phyloP scores from a whole-genome alignment of 768 basidiomycete species.

The Kwoniella sp. region DNA sequence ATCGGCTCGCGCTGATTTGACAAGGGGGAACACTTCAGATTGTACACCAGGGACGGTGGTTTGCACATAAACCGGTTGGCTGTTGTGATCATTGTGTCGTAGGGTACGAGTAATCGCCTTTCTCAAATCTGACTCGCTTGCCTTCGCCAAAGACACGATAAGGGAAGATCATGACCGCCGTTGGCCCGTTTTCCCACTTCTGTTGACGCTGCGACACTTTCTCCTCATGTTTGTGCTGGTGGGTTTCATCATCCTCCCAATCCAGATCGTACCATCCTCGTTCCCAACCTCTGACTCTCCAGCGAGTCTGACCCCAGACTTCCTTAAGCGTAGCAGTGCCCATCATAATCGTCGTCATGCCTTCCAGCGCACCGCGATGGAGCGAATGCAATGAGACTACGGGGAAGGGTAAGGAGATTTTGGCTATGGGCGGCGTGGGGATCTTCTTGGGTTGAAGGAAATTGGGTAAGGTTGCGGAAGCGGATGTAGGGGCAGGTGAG shows the following conservation, averaged over 20 bases:
- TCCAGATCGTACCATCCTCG: constrained; percentile 35
- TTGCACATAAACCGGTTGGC: no score
- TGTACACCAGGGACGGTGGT: no score
- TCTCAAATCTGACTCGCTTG: constrained; percentile 44
- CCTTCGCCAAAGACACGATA: constrained; percentile 46
- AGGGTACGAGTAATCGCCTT: constrained; percentile 47
- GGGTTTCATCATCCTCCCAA: neutral
- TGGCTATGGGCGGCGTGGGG: constrained; percentile 39
- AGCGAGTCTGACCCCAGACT: constrained; percentile 29
- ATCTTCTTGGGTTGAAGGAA: constrained; percentile 39
- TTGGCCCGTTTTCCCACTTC: constrained; percentile 14
- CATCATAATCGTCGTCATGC: constrained; percentile 47
- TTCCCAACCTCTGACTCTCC: constrained; percentile 41
- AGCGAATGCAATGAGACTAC: constrained; percentile 37
- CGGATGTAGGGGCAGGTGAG: neutral
- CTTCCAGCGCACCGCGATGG: constrained; percentile 31
- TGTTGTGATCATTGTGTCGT: neutral
- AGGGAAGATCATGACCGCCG: constrained; percentile 42
- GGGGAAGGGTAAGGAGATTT: constrained; percentile 38
- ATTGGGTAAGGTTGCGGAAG: constrained; percentile 17
- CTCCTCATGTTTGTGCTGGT: neutral
- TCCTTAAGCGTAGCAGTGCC: constrained; percentile 43
- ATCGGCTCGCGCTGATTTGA: no score
- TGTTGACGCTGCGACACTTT: constrained; percentile 1
- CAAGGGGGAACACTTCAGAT: no score